Conservation (phyloP, 2,329 filamentous ascomycete genomes). For the Arthrobotrys entomopaga region DNA sequence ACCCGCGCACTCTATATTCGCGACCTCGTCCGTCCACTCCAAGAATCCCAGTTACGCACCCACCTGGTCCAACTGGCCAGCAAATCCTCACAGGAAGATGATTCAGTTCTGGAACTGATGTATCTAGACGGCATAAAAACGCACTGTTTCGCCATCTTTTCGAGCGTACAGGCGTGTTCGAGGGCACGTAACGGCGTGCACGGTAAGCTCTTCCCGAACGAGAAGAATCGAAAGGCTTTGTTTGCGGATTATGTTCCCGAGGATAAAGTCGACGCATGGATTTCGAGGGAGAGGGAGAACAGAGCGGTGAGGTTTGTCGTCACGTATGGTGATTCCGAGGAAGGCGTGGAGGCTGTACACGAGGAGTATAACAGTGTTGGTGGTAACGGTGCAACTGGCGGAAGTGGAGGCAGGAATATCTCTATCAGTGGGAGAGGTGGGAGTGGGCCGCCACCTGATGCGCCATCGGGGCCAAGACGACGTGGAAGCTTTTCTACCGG, state of each 20-base stretch:
- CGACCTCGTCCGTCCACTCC: constrained; percentile 87
- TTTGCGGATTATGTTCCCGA: constrained; percentile 91
- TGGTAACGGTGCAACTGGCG: not conserved
- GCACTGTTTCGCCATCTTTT: constrained; percentile 83
- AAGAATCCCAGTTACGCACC: constrained; percentile 72
- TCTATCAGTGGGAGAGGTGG: constrained; percentile 3
- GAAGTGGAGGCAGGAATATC: not conserved
- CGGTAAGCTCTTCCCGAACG: constrained; percentile 83
- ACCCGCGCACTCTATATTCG: constrained; percentile 86
- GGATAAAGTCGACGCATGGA: constrained; percentile 77
- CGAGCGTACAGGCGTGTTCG: constrained; percentile 74
- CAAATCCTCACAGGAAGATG: constrained; percentile 62
- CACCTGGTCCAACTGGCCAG: constrained; percentile 76
- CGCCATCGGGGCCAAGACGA: constrained; percentile 35
- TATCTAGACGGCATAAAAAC: constrained; percentile 87
- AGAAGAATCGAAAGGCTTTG: constrained; percentile 82
- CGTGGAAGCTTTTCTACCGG: constrained; percentile 30
- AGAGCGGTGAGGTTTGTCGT: constrained; percentile 75
- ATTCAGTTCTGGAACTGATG: constrained; percentile 71
- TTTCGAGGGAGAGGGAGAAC: constrained; percentile 72
- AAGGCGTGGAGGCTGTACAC: constrained; percentile 48
- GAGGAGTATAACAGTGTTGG: constrained; percentile 31
- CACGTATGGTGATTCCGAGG: constrained; percentile 65
- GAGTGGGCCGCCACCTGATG: constrained; percentile 21
- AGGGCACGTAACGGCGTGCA: constrained; percentile 81